A percentile compares a stretch with the other conserved stretches of the same genome.
Conservation (phyloP, 1,284 basidiomycete species). For the Phellinidium pouzarii region DNA sequence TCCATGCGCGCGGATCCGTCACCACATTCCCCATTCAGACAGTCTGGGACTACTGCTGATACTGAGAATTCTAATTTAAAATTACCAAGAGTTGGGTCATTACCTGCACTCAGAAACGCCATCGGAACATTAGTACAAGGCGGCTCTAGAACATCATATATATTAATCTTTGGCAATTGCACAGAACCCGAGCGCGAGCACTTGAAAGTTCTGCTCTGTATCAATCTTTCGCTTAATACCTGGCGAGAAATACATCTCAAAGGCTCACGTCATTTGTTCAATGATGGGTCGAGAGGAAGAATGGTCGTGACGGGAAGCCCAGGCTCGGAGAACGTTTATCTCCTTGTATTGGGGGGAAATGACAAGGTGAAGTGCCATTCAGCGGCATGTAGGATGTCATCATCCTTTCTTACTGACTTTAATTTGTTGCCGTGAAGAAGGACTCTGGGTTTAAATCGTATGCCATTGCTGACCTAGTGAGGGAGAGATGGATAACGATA, state of each 20-base stretch:
- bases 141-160: background rate
- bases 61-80: background rate
- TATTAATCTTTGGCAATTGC: slow-evolving; percentile 6
- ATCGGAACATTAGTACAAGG: slow-evolving; percentile 7
- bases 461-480: slow-evolving; percentile 3
- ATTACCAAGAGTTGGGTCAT: background rate
- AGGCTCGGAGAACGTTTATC: background rate
- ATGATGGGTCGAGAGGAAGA: background rate
- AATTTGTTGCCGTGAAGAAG: background rate
- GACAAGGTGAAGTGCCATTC: background rate
- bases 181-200: background rate
- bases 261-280: background rate
- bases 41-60: background rate
- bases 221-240: slow-evolving; percentile 4
- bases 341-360: slow-evolving; percentile 10
- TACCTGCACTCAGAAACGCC: slow-evolving; percentile 1
- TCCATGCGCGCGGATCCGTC: background rate
- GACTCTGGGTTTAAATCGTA: background rate
- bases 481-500: background rate
- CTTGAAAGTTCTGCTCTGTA: slow-evolving; percentile 3
- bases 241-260: slow-evolving; percentile 6
- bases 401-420: background rate
- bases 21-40: background rate
- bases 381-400: background rate
- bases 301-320: slow-evolving; percentile 5